These are phyloP conservation scores for Leccinellum albellum DNA, from an alignment of 768 basidiomycete genomes.

Conservation along the genomic window DNA sequence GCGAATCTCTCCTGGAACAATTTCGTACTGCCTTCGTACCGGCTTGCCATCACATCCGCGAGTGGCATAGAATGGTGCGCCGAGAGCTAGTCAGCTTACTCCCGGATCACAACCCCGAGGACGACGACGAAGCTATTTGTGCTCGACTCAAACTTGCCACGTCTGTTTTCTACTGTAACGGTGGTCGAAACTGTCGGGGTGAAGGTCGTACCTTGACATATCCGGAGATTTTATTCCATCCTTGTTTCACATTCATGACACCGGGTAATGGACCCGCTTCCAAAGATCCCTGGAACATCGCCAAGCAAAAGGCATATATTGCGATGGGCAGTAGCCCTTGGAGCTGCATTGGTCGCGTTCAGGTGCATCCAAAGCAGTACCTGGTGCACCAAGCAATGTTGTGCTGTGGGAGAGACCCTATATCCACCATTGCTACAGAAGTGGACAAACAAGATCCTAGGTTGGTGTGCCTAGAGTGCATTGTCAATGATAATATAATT, in stretches of 20 bases:
- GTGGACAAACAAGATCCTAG: constrained; percentile 23
- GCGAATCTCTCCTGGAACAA: constrained; percentile 13
- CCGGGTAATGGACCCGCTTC: constrained; percentile 2
- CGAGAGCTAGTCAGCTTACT: constrained; percentile 29
- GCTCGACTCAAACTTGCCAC: constrained; percentile 26
- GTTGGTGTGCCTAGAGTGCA: constrained; percentile 19
- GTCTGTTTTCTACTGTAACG: constrained; percentile 25
- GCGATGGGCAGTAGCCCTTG: constrained; percentile 24
- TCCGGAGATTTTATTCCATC: constrained; percentile 28
- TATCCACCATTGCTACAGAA: constrained; percentile 20
- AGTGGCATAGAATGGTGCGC: constrained; percentile 26
- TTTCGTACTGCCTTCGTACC: constrained; percentile 15
- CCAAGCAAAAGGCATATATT: constrained; percentile 20
- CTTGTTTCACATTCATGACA: constrained; percentile 21
- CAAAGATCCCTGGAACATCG: constrained; percentile 21
- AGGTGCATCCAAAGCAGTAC: constrained; percentile 17
- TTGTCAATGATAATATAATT: constrained; percentile 1
- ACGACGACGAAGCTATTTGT: constrained; percentile 15
- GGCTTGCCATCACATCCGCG: constrained; percentile 16
- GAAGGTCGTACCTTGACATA: constrained; percentile 16
- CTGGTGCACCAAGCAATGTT: constrained; percentile 13
- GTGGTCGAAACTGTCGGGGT: constrained; percentile 10
- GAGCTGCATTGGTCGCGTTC: constrained; percentile 19
- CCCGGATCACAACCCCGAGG: constrained; percentile 14
- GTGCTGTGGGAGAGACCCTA: constrained; percentile 24